phyloP scores from a whole-genome alignment of 306 rosid genomes.

The Sicyos baderoa region DNA sequence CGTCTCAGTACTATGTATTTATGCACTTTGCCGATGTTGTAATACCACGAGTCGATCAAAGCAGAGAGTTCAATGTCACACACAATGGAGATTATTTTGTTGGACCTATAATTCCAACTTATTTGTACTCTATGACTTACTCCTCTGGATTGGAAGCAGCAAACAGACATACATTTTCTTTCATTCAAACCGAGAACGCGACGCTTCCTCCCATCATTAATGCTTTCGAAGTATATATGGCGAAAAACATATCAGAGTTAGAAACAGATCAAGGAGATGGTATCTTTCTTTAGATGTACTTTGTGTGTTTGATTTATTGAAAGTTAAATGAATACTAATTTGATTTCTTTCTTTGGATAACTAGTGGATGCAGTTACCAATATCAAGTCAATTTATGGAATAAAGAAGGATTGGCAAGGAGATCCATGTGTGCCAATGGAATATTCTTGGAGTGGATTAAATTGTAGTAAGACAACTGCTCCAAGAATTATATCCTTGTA shows the following conservation, averaged over 20 bases:
- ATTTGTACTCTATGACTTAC: slow-evolving; percentile 18
- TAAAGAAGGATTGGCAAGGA: slow-evolving; percentile 18
- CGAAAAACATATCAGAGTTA: neutral
- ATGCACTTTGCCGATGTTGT: slow-evolving; percentile 31
- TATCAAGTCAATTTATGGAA: slow-evolving; percentile 32
- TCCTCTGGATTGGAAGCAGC: neutral
- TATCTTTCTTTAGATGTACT: neutral
- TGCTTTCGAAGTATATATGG: slow-evolving; percentile 1
- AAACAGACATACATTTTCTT: neutral
- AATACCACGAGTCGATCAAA: slow-evolving; percentile 6
- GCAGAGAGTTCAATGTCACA: slow-evolving; percentile 18
- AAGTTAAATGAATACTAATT: neutral
- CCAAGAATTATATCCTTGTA: slow-evolving; percentile 41
- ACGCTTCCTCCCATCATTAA: slow-evolving; percentile 17
- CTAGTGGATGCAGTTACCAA: slow-evolving; percentile 40
- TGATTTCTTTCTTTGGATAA: slow-evolving; percentile 12
- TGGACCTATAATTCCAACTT: slow-evolving; percentile 21
- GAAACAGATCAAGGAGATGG: neutral
- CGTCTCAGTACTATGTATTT: slow-evolving; percentile 1
- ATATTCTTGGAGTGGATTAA: slow-evolving; percentile 7
- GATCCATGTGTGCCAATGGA: slow-evolving; percentile 13
- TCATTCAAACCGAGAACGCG: neutral
- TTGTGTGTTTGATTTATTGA: neutral
- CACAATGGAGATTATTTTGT: neutral
- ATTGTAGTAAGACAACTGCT: neutral